These are phyloP conservation scores for Paragyromitra xinjiangensis DNA, from an alignment of 495 filamentous ascomycete genomes.

Conservation along the genomic window DNA sequence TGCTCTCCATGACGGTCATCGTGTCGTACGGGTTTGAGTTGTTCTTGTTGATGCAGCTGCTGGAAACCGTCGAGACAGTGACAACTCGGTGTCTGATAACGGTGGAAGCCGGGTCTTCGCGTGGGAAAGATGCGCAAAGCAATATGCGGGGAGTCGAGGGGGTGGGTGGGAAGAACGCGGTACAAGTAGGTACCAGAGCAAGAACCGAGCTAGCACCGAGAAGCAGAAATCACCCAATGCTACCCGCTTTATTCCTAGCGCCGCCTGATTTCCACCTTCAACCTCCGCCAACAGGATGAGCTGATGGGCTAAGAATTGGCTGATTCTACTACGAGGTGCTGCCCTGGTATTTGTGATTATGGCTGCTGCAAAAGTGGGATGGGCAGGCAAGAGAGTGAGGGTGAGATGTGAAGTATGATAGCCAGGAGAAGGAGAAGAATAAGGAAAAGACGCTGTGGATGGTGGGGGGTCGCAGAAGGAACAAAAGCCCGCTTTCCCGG, in stretches of 20 bases:
- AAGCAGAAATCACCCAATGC: constrained; percentile 53
- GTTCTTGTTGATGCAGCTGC: constrained; percentile 19
- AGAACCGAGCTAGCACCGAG: constrained; percentile 30
- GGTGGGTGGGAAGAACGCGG: constrained; percentile 26
- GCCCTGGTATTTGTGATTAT: constrained; percentile 17
- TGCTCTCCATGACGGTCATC: constrained; percentile 52
- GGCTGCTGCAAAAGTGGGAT: constrained; percentile 26
- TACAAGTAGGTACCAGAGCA: constrained; percentile 34
- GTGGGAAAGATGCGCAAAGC: constrained; percentile 22
- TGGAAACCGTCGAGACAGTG: constrained; percentile 12
- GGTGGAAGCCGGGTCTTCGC: constrained; percentile 14
- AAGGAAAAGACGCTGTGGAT: constrained; percentile 22
- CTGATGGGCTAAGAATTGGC: constrained; percentile 36
- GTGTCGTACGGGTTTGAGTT: constrained; percentile 15
- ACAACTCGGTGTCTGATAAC: constrained; percentile 11
- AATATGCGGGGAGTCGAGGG: constrained; percentile 19
- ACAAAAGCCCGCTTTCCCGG: constrained; percentile 25
- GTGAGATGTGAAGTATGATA: constrained; percentile 20
- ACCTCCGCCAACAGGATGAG: constrained; percentile 36
- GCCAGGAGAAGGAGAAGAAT: constrained; percentile 22
- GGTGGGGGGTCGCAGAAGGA: constrained; percentile 17
- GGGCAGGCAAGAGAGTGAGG: not conserved
- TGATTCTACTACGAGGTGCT: constrained; percentile 27
- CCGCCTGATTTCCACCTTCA: constrained; percentile 33
- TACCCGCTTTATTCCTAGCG: constrained; percentile 44